Evolutionary conservation across 2,329 filamentous ascomycete genomes (phyloP).

Genomic region (Diplodia corticola): DNA sequence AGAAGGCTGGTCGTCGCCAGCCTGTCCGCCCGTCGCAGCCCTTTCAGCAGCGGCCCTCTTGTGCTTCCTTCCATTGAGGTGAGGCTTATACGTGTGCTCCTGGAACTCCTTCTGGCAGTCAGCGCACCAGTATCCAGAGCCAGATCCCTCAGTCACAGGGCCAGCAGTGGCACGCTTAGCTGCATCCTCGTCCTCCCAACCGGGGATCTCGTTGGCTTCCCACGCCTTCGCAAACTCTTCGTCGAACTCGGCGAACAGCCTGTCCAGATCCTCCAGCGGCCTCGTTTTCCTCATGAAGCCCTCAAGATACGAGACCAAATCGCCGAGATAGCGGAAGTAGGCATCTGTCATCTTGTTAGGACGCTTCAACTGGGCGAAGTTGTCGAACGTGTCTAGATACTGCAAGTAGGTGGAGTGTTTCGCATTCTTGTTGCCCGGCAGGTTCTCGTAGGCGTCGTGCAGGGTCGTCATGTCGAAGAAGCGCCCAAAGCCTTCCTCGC

Average conservation of each 20-base stretch:
- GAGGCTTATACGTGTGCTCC: conserved; percentile 87
- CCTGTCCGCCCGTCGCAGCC: conserved; percentile 24
- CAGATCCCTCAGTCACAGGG: conserved; percentile 50
- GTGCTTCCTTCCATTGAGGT: conserved; percentile 90
- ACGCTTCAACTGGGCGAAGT: conserved; percentile 77
- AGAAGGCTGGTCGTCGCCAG: conserved; percentile 23
- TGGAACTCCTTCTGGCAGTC: conserved; percentile 97
- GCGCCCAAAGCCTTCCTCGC: conserved; percentile 89
- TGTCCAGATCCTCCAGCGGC: conserved; percentile 82
- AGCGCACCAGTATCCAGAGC: conserved; percentile 80
- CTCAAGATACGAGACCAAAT: conserved; percentile 80
- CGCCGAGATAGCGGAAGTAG: conserved; percentile 86
- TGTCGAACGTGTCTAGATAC: conserved; percentile 89
- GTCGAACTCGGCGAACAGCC: conserved; percentile 73
- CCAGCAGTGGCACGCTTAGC: conserved; percentile 39
- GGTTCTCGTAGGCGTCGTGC: conserved; percentile 88
- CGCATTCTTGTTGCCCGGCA: conserved; percentile 72
- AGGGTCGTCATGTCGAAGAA: conserved; percentile 84
- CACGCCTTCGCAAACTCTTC: conserved; percentile 82
- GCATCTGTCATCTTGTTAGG: conserved; percentile 85
- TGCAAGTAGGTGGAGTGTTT: conserved; percentile 80
- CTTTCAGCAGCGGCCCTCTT: conserved; percentile 75
- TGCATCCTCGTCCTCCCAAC: conserved; percentile 60
- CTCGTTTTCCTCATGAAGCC: conserved; percentile 80
- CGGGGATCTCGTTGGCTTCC: conserved; percentile 74